Evolutionary conservation across 805 yeast genomes (phyloP).

Genomic region (Scheffersomyces amazonensis): DNA sequence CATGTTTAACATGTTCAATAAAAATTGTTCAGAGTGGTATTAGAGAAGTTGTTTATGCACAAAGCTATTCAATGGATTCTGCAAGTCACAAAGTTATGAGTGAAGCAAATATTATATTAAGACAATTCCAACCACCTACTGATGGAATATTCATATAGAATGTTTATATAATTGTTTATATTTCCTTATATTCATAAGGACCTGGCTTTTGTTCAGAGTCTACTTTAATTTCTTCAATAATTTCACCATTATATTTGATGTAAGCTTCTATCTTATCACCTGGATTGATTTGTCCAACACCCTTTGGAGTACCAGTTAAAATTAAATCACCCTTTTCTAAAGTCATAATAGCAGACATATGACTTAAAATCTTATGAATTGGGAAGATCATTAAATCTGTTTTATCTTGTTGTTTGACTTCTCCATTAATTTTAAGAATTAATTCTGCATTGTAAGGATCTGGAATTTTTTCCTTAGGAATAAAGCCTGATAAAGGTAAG

Average conservation of each 20-base stretch:
- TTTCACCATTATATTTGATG: slow-evolving; percentile 53
- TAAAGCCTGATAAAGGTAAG: slow-evolving; percentile 76
- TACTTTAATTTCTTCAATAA: slow-evolving; percentile 52
- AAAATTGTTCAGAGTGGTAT: slow-evolving; percentile 94
- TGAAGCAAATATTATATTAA: slow-evolving; percentile 68
- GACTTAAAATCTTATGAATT: slow-evolving; percentile 72
- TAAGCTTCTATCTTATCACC: slow-evolving; percentile 77
- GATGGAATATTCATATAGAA: slow-evolving; percentile 36
- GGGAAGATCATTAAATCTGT: slow-evolving; percentile 87
- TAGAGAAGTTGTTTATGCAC: slow-evolving; percentile 87
- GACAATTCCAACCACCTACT: slow-evolving; percentile 46
- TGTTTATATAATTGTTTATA: slow-evolving; percentile 11
- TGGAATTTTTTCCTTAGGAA: slow-evolving; percentile 62
- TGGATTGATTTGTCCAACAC: slow-evolving; percentile 81
- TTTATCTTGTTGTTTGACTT: slow-evolving; percentile 65
- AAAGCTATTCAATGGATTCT: slow-evolving; percentile 88
- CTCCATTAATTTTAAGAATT: slow-evolving; percentile 67
- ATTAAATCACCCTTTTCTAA: slow-evolving; percentile 87
- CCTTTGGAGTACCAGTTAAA: slow-evolving; percentile 96
- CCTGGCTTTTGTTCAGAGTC: slow-evolving; percentile 53
- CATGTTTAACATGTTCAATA: slow-evolving; percentile 93
- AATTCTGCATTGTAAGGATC: slow-evolving; percentile 73
- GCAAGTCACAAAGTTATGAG: slow-evolving; percentile 67
- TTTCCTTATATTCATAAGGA: slow-evolving; percentile 38
- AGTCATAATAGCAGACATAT: slow-evolving; percentile 88